Percentiles rank a stretch among this genome's conserved stretches.
phyloP scores from a whole-genome alignment of 257 asterid species.

The Lavandula angustifolia region DNA sequence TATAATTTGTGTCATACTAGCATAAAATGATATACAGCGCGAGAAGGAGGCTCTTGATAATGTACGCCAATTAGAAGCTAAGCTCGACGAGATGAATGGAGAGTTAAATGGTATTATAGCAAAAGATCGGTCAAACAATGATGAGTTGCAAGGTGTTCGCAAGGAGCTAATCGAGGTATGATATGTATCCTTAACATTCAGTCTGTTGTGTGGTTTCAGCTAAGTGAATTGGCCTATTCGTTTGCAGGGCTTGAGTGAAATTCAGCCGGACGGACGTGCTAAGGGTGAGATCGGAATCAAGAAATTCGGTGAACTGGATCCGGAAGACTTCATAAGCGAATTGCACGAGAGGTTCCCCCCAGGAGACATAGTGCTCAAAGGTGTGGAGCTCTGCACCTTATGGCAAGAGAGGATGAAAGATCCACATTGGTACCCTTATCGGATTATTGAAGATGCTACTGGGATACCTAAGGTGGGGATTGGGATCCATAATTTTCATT shows the following conservation, averaged over 20 bases:
- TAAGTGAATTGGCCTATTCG: neutral
- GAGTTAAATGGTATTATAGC: slow-evolving; percentile 35
- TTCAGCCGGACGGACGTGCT: slow-evolving; percentile 37
- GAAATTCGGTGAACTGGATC: slow-evolving; percentile 70
- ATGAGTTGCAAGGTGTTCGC: slow-evolving; percentile 57
- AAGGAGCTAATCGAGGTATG: slow-evolving; percentile 43
- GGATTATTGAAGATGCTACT: slow-evolving; percentile 32
- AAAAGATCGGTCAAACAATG: slow-evolving; percentile 49
- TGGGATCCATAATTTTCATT: neutral
- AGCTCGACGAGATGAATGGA: slow-evolving; percentile 34
- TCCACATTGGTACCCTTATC: slow-evolving; percentile 65
- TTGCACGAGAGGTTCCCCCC: slow-evolving; percentile 43
- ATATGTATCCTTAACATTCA: neutral
- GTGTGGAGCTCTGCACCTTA: slow-evolving; percentile 46
- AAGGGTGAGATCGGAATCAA: slow-evolving; percentile 52
- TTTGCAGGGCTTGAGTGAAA: slow-evolving; percentile 51
- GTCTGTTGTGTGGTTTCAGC: neutral
- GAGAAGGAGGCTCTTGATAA: slow-evolving; percentile 55
- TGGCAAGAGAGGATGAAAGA: slow-evolving; percentile 64
- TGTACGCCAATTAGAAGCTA: slow-evolving; percentile 45
- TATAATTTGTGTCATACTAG: slow-evolving; percentile 2
- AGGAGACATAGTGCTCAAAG: slow-evolving; percentile 48
- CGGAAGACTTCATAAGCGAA: slow-evolving; percentile 43
- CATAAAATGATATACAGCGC: slow-evolving; percentile 41
- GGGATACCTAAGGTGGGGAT: slow-evolving; percentile 41